phyloP scores from a whole-genome alignment of 225 moss, liverwort and hornwort species.

The Neckera pumila region DNA sequence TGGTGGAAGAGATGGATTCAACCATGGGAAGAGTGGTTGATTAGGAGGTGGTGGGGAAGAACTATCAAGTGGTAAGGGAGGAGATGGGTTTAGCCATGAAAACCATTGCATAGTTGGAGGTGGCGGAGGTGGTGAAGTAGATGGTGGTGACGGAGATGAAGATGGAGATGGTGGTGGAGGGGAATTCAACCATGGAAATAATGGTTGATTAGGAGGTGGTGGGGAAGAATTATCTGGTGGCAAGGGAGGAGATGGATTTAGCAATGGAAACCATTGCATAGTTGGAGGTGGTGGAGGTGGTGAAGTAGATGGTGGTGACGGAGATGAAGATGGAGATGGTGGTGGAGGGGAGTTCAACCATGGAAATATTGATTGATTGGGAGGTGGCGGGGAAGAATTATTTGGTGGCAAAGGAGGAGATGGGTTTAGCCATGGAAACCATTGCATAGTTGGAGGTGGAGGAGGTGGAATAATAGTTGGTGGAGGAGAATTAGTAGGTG shows the following conservation, averaged over 20 bases:
- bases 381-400: background rate
- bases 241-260: background rate
- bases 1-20: background rate
- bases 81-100: background rate
- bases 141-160: background rate
- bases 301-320: too few relatives aligned
- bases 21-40: background rate
- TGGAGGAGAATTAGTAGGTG: too few relatives aligned
- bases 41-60: background rate
- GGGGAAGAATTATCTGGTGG: background rate
- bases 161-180: background rate
- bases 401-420: rapidly evolving
- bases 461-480: background rate
- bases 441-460: background rate
- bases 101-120: background rate
- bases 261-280: background rate
- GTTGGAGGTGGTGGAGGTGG: background rate
- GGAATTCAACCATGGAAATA: background rate
- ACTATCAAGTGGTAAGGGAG: background rate
- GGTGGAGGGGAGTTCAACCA: background rate
- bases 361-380: background rate
- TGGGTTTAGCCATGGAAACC: background rate
- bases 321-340: background rate
- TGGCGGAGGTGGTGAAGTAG: background rate
- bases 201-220: background rate